A percentile compares a stretch with the other conserved stretches of the same genome.
phyloP scores from a whole-genome alignment of 2,329 filamentous ascomycete species.

The Fusarium sp. region DNA sequence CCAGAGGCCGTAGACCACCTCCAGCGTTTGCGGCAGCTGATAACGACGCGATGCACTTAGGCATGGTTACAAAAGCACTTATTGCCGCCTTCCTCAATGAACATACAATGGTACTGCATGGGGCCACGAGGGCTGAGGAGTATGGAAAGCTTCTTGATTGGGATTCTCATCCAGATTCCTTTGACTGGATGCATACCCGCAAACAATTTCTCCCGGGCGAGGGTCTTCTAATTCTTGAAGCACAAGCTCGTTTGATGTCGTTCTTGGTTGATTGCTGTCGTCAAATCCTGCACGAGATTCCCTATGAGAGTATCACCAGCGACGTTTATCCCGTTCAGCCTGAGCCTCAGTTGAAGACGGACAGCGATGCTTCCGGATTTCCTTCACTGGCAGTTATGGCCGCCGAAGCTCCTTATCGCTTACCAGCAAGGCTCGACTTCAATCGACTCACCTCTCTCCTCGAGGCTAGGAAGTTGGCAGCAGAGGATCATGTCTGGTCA shows the following conservation, averaged over 20 bases:
- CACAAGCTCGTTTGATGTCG: conserved; percentile 60
- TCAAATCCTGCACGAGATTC: conserved; percentile 65
- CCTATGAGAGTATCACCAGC: conserved; percentile 46
- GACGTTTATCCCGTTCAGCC: conserved; percentile 51
- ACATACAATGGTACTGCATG: conserved; percentile 54
- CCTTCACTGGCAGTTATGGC: conserved; percentile 57
- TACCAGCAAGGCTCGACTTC: conserved; percentile 62
- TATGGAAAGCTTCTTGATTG: conserved; percentile 56
- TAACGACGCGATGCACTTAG: conserved; percentile 50
- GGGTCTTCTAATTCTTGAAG: conserved; percentile 64
- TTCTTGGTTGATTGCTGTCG: conserved; percentile 65
- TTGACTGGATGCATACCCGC: conserved; percentile 51
- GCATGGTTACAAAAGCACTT: conserved; percentile 44
- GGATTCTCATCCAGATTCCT: conserved; percentile 54
- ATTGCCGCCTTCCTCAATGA: conserved; percentile 47
- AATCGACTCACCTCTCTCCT: conserved; percentile 59
- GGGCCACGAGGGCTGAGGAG: conserved; percentile 39
- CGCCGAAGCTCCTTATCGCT: conserved; percentile 65
- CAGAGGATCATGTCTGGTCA: conserved; percentile 66
- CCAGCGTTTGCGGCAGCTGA: conserved; percentile 63
- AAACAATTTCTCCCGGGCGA: conserved; percentile 59
- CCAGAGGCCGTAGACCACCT: conserved; percentile 62
- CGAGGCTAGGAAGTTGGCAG: conserved; percentile 54
- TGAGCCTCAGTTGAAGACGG: conserved; percentile 52
- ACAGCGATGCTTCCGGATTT: conserved; percentile 50